Evolutionary conservation across 2,329 filamentous ascomycete genomes (phyloP), one percentile per base, ranked within the genome.

Genomic region (Parasarocladium wereldwijsianum): DNA sequence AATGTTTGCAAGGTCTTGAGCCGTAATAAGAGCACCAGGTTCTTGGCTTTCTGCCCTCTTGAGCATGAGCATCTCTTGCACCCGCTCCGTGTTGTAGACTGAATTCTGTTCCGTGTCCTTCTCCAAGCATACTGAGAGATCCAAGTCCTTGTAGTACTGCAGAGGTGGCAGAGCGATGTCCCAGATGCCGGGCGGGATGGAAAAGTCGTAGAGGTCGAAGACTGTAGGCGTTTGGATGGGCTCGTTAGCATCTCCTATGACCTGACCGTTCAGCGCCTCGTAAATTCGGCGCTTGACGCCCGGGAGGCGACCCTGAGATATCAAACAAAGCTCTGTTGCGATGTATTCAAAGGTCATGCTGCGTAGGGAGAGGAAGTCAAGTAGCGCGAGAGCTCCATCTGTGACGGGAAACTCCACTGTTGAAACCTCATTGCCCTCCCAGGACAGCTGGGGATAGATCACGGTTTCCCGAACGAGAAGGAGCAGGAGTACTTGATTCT

Each of bases 151-250:
- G 36, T 86, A 76, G 36, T 69, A 69, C 23, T 60, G 54, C 13
- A 80, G 56, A 5, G 60, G 49, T 3, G 74, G 71, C 3, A 66
- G 51, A 3, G 64, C 46, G 4, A 58, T 49, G 15, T 58, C 51
- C 58, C 68, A 71, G n/a, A 59, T 45, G 11, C 51, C 59, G 26
- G 64, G 62, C 13, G 61, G 48, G 3, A 66, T 52, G 35, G 90
- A 68, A 44, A 96, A 96, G 53, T 98, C 90, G 43, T 93, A 90
- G 14, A 96, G 65, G 39, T 94, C 85, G 44, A 96, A 93, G 6
- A 96, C 68, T 4, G 80, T 85, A 1, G 77, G 67, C 34, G 84
- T 79, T 17, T 62, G 57, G 21, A 79, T 59, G 5, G 72, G 60
- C 32, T 81, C 70, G 27, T 77, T 76, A 34, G 70, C 71, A 10